Percentiles rank a stretch among this genome's conserved stretches.
phyloP scores from a whole-genome alignment of 257 asterid species.

The Capsicum rhomboideum region DNA sequence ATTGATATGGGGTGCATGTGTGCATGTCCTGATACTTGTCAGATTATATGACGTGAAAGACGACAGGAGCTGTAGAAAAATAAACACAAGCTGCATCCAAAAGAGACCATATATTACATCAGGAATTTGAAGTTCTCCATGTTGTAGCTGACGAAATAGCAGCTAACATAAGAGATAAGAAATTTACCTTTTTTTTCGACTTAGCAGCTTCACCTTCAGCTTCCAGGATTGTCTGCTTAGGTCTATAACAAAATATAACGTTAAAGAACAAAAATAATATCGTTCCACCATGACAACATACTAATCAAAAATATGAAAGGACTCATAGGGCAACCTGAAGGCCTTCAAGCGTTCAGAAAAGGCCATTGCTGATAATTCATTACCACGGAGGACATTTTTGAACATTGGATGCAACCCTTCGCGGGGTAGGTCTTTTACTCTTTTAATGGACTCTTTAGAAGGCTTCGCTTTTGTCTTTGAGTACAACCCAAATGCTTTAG shows the following conservation, averaged over 20 bases:
- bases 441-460: conserved; percentile 70
- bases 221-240: conserved; percentile 88
- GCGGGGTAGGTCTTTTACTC: conserved; percentile 70
- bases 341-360: conserved; percentile 86
- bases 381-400: conserved; percentile 51
- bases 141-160: background rate
- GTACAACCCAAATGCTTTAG: conserved; percentile 63
- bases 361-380: conserved; percentile 78
- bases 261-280: background rate
- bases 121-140: background rate
- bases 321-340: conserved; percentile 42
- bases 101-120: background rate
- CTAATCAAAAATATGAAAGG: background rate
- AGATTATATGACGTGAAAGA: background rate
- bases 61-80: background rate
- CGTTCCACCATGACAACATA: background rate
- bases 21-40: background rate
- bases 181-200: conserved; percentile 59
- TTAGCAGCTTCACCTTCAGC: conserved; percentile 93
- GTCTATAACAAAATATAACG: conserved; percentile 35
- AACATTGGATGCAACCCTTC: conserved; percentile 94
- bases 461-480: conserved; percentile 82
- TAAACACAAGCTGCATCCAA: background rate
- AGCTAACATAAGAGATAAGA: background rate
- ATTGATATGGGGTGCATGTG: background rate